Conservation (phyloP, 345 rosid species). For the Citrus glauca region DNA sequence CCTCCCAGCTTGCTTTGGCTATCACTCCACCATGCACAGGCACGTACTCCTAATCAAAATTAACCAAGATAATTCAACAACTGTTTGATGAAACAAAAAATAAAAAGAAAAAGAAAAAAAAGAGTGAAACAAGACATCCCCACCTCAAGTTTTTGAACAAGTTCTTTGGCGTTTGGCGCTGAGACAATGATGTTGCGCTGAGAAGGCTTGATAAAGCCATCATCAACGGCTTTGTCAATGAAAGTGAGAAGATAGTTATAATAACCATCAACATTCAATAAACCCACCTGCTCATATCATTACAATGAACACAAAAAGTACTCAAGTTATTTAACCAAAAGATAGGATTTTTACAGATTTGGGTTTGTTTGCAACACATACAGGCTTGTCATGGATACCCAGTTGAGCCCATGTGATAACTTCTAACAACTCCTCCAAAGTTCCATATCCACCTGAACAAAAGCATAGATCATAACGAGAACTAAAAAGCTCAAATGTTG, state of each 20-base stretch:
- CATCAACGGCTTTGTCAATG: constrained; percentile 97
- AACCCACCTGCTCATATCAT: constrained; percentile 65
- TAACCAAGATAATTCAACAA: background rate
- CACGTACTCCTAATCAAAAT: constrained; percentile 61
- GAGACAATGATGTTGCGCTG: constrained; percentile 87
- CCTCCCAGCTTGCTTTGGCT: constrained; percentile 77
- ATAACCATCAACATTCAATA: constrained; percentile 93
- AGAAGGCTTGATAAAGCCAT: constrained; percentile 88
- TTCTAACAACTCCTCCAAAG: constrained; percentile 83
- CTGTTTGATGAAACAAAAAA: background rate
- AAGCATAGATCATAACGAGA: background rate
- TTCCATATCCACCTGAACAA: constrained; percentile 86
- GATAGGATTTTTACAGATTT: background rate
- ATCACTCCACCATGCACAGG: constrained; percentile 79
- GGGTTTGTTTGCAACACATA: constrained; percentile 26
- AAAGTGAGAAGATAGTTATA: constrained; percentile 74
- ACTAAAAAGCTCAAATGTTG: background rate
- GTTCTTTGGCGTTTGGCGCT: constrained; percentile 86
- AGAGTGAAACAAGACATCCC: background rate
- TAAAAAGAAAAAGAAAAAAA: background rate
- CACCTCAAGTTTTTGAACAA: constrained; percentile 94
- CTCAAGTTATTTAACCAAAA: background rate
- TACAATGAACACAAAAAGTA: background rate
- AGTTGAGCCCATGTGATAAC: constrained; percentile 95
- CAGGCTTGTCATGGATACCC: constrained; percentile 95